Evolutionary conservation across 1,284 basidiomycete genomes (phyloP), one percentile per base, ranked within the genome.

Genomic region (Cerrena zonata): DNA sequence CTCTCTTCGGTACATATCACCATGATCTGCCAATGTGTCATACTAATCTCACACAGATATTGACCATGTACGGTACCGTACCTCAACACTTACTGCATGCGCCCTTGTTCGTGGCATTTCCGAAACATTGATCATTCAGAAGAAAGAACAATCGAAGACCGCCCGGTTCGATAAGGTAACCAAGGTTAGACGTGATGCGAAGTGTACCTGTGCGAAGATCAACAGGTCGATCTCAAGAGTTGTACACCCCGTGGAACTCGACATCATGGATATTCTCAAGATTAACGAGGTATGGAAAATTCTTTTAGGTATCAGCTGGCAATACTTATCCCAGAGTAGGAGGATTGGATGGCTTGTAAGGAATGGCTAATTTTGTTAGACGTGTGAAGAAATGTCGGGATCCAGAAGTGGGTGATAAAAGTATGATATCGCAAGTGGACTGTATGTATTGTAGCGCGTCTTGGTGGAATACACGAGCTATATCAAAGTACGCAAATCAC

Each of bases 31-130:
- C 10, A 37, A 4, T 30, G 18, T 45, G n/a, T 23, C 42, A 22
- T 40, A 30, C 21, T 18, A n/a, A 41, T 39, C 27, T 36, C 5
- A 26, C 27, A 19, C 21, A 26, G 51, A 83, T 80, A 76, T 53
- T 69, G 72, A 3, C 77, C 82, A 51, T 63, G 61, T 79, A 45
- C 70, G 67, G 42, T 79, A 75, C 58, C 73, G 75, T 2, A 56
- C 81, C 10, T 78, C 77, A 4, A 56, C 77, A 21, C 69, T 84
- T 13, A 79, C 80, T 0, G 70, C 69, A 0, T 71, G 72, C 10
- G 75, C 76, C 1, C 58, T 84, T 2, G 58, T 76, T 7, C 72
- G 77, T 3, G 69, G 72, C 2, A 60, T 79, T 7, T 43, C 36
- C n/a, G 43, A 46, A 21, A 38, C 49, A n/a, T 26, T 50, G 10